Evolutionary conservation across 2,329 filamentous ascomycete species (phyloP).

Genomic region (Diplocarpon rosae): DNA sequence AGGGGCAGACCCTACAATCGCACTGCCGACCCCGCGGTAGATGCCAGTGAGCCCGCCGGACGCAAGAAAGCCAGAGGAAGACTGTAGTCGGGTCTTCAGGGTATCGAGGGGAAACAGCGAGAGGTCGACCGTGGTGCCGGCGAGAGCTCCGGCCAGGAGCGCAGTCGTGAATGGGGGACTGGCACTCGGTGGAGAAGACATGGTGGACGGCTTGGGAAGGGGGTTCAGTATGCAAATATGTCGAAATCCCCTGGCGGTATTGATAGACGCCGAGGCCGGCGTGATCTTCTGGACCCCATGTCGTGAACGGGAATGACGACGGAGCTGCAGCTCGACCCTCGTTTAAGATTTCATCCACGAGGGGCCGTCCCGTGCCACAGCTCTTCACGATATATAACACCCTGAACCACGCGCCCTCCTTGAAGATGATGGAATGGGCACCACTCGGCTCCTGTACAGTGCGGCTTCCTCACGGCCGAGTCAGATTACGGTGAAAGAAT

Average conservation of each 20-base stretch:
- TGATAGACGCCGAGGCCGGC: constrained; percentile 18
- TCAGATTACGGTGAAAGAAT: constrained; percentile 13
- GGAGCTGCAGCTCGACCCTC: constrained; percentile 7
- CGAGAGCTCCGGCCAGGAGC: constrained; percentile 73
- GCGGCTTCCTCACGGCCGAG: not conserved
- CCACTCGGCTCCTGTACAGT: constrained; percentile 3
- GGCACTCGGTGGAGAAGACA: constrained; percentile 4
- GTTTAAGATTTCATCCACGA: constrained; percentile 1
- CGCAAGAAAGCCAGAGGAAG: constrained; percentile 62
- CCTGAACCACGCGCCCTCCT: not conserved
- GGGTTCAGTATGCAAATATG: not conserved
- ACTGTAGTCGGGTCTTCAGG: constrained; percentile 93
- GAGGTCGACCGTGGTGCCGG: constrained; percentile 92
- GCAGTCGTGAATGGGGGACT: constrained; percentile 42
- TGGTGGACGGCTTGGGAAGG: not conserved
- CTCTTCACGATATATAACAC: not conserved
- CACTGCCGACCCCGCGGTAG: constrained; percentile 84
- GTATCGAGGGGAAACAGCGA: constrained; percentile 97
- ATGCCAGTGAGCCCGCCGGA: constrained; percentile 84
- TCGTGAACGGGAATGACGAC: constrained; percentile 6
- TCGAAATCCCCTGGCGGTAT: not conserved
- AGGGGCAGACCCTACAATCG: constrained; percentile 82
- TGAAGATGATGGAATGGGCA: constrained; percentile 31
- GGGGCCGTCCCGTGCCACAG: not conserved
- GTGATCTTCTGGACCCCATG: constrained; percentile 12